Evolutionary conservation across 257 asterid genomes (phyloP), one percentile per base, ranked within the genome.

Genomic region (Petrea volubilis): DNA sequence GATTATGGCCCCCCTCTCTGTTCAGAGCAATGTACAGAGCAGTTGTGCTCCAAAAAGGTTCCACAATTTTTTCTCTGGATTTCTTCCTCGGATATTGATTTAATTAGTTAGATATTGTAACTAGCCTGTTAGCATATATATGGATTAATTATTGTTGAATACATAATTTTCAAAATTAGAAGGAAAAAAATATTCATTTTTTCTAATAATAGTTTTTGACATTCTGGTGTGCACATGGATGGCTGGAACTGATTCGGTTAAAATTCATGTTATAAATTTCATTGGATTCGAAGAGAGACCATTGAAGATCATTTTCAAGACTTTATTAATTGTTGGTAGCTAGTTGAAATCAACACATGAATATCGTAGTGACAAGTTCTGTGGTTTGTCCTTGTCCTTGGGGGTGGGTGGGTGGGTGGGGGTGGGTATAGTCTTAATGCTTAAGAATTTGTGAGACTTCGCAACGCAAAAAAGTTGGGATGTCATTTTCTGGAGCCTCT

Each of bases 1-100:
- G 53, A 60, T 76, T 1, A 71, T 27, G 78, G 77, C 70, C 23
- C 86, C 93, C 29, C 77, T 82, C 20, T 87, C 92, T 1, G 73
- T 81, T 13, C 80, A 71, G 36, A 85, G 85, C 44, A 74, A 70
- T 1, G 73, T 81, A 9, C 80, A 71, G 36, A 85, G 85, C 44
- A 74, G 72, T 49, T 78, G 66, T 63, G 86, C 85, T 25, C 29
- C 74, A 27, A 63, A 29, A 70, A 69, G 60, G 60, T 50, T 58
- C 43, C 73, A 59, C 33, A 71, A 31, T 60, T 82, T 77, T 79
- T 66, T 79, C n/a, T 27, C 11, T 80, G 6, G 62, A 52, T 40
- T 77, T 78, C 51, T 74, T 81, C n/a, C 3, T 76, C 46, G 23
- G 68, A 58, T 7, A 2, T 38, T 70, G 63, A 72, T 60, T 82